Evolutionary conservation across 345 rosid species (phyloP).

Genomic region (Fremontodendron californicum): DNA sequence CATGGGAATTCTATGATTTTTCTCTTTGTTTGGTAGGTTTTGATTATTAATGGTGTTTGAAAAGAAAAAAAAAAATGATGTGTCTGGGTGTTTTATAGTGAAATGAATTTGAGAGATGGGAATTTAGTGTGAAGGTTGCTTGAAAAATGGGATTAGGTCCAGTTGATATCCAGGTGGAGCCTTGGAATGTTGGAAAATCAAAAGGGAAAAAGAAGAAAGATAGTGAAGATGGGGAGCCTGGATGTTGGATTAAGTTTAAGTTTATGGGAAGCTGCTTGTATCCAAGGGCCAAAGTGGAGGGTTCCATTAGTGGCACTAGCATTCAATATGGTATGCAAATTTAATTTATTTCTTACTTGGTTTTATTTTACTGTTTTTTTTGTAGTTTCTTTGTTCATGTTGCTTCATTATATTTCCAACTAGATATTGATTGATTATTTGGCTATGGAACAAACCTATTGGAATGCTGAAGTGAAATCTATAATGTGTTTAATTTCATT

Average conservation of each 20-base stretch:
- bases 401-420: neutral
- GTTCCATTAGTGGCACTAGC: conserved; percentile 27
- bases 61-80: neutral
- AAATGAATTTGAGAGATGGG: neutral
- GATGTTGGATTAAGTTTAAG: conserved; percentile 41
- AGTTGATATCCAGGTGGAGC: conserved; percentile 19
- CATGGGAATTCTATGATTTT: neutral
- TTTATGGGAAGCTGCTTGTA: conserved; percentile 36
- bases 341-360: conserved; percentile 4
- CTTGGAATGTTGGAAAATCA: conserved; percentile 25
- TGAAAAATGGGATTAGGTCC: conserved; percentile 28
- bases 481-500: conserved; percentile 2
- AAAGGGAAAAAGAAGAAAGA: conserved; percentile 30
- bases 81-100: neutral
- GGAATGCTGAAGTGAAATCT: neutral
- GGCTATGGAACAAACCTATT: neutral
- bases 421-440: neutral
- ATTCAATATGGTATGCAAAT: conserved; percentile 28
- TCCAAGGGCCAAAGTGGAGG: conserved; percentile 33
- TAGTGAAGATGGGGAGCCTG: conserved; percentile 15
- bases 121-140: neutral
- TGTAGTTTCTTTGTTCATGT: neutral
- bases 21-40: conserved; percentile 16
- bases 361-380: neutral
- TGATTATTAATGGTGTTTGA: neutral